Base-by-base conservation (phyloP, 2,329 filamentous ascomycete genomes). In the Clarireedia hainanense region DNA sequence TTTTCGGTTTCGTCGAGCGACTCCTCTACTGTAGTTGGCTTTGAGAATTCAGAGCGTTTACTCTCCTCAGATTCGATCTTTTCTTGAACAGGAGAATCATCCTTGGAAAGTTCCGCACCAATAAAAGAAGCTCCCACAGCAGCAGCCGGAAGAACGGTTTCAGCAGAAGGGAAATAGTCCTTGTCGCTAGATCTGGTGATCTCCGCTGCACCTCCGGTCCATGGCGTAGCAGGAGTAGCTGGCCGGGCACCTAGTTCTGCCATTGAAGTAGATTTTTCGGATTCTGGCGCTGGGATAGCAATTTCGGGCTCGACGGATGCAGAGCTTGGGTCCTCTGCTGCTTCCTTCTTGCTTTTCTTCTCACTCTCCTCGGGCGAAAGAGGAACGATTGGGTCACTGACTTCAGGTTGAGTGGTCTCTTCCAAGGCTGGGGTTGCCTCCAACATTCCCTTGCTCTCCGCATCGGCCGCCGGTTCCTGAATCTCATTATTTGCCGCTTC, bases 141-240 rank as follows among this genome's bases (percentile, higher is more conserved):
- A 30, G 54, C 59, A 27, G 43, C 51, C 43, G 61, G 60, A 17
- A 60, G 23, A 30, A 59, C 27, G 42, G 54, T 43, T 17, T 55
- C 43, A 24, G 55, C 45, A 24, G 50, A 49, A 20, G 60, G 54
- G 23, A 63, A 60, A 52, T 61, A 56, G 6, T 52, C 54, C 23
- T 56, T 47, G 5, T 34, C 54, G 47, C 27, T 39, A n/a, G 12
- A 34, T 50, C 34, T 23, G 10, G 15, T 39, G 7, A 14, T 20
- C 15, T 39, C 40, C 45, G 9, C 39, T 39, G 58, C 37, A 40
- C 45, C 55, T 42, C 52, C n/a, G 27, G 53, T 59, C 47, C 47
- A 46, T 26, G 59, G 61, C 14, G 60, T 60, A 24, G 59, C 53
- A 17, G 62, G 60, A n/a, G 62, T 63, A 36, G 54, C 56, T 57